phyloP scores from a whole-genome alignment of 2,329 filamentous ascomycete species.

The Aaosphaeria pasadenensis region DNA sequence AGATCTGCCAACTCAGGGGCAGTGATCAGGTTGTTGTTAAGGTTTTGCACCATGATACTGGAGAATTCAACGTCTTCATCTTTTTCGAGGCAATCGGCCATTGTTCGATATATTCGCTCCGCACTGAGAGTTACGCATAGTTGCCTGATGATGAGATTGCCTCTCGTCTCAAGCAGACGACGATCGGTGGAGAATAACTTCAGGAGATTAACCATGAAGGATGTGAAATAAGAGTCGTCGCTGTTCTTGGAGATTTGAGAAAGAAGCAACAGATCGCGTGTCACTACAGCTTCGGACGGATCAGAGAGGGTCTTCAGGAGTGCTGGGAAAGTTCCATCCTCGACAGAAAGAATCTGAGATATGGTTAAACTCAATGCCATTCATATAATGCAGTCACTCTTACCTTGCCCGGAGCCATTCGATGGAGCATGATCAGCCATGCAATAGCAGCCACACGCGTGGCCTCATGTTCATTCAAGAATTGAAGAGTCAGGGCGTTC shows the following conservation, averaged over 20 bases:
- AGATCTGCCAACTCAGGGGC: slow-evolving; percentile 90
- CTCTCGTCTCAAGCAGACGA: slow-evolving; percentile 82
- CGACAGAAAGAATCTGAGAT: slow-evolving; percentile 69
- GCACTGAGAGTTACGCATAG: slow-evolving; percentile 89
- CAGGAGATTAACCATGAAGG: slow-evolving; percentile 95
- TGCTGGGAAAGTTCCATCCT: slow-evolving; percentile 95
- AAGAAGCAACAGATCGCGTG: slow-evolving; percentile 85
- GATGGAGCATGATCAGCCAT: slow-evolving; percentile 97
- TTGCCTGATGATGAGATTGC: slow-evolving; percentile 95
- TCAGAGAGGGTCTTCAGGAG: slow-evolving; percentile 95
- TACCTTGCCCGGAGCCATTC: slow-evolving; percentile 89
- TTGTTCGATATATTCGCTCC: slow-evolving; percentile 90
- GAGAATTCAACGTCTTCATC: slow-evolving; percentile 98
- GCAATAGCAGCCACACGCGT: slow-evolving; percentile 90
- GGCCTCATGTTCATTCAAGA: slow-evolving; percentile 94
- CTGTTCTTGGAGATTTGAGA: slow-evolving; percentile 96
- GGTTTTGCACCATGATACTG: slow-evolving; percentile 98
- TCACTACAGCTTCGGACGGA: slow-evolving; percentile 92
- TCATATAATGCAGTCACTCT: neutral
- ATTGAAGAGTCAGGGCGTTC: slow-evolving; percentile 86
- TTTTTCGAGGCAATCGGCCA: slow-evolving; percentile 95
- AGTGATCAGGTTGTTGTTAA: slow-evolving; percentile 98
- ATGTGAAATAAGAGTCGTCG: slow-evolving; percentile 95
- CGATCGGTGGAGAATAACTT: slow-evolving; percentile 95
- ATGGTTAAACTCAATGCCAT: slow-evolving; percentile 1